Evolutionary conservation across 2,329 filamentous ascomycete genomes (phyloP).

Genomic region (Ceratocystis cacaofunesta): DNA sequence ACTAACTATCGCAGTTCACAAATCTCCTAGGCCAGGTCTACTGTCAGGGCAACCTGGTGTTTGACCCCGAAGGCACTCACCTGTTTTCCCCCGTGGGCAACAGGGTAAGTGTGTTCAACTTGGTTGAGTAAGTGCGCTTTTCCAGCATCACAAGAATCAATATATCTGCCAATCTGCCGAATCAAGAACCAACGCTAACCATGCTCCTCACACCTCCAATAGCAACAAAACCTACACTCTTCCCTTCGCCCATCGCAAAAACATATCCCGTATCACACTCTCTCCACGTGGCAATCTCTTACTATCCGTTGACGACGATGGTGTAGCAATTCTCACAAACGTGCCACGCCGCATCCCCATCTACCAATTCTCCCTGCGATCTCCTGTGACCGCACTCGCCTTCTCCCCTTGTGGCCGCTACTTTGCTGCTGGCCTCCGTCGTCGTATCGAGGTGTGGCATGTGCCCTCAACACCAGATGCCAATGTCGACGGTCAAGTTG

Average conservation of each 20-base stretch:
- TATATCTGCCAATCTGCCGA: no score
- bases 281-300: constrained; percentile 84
- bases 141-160: not conserved
- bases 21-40: constrained; percentile 97
- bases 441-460: constrained; percentile 88
- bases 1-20: constrained; percentile 56
- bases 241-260: constrained; percentile 83
- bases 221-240: constrained; percentile 81
- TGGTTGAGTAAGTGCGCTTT: constrained; percentile 59
- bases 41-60: constrained; percentile 92
- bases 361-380: constrained; percentile 90
- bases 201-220: constrained; percentile 5
- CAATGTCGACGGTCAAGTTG: constrained; percentile 63
- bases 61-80: constrained; percentile 89
- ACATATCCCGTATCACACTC: constrained; percentile 76
- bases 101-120: constrained; percentile 85
- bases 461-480: constrained; percentile 80
- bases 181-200: not conserved
- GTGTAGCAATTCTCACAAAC: constrained; percentile 84
- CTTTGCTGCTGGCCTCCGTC: constrained; percentile 77
- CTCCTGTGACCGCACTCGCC: constrained; percentile 64
- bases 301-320: constrained; percentile 86
- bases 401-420: constrained; percentile 85
- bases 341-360: constrained; percentile 71
- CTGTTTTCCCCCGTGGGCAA: constrained; percentile 95